A percentile compares a stretch with the other conserved stretches of the same genome.
These are phyloP conservation scores for Elaeis oleifera DNA, from an alignment of 202 grass and related monocot species.

Conservation along the genomic window DNA sequence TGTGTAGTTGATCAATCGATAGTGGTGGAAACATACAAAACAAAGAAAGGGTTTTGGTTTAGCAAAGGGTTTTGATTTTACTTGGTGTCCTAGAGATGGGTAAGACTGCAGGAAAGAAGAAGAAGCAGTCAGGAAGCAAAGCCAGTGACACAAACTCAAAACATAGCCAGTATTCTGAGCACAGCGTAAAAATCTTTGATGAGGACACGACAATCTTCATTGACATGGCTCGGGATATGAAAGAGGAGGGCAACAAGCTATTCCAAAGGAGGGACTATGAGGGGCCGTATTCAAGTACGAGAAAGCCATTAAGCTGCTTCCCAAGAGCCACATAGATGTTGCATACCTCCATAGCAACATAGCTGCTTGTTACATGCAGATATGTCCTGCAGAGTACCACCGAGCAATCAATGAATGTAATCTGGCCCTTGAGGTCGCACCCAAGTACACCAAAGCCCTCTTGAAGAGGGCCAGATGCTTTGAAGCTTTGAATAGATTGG, in stretches of 20 bases:
- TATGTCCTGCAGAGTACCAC: slow-evolving; percentile 51
- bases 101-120: slow-evolving; percentile 54
- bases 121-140: slow-evolving; percentile 30
- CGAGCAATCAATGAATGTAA: slow-evolving; percentile 65
- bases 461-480: slow-evolving; percentile 77
- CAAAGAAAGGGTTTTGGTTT: no score
- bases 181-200: slow-evolving; percentile 31
- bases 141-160: slow-evolving; percentile 35
- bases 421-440: slow-evolving; percentile 47
- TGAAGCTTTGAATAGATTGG: slow-evolving; percentile 56
- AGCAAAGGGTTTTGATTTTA: neutral
- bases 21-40: no score
- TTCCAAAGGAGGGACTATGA: slow-evolving; percentile 74
- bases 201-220: slow-evolving; percentile 32
- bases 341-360: slow-evolving; percentile 64
- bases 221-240: slow-evolving; percentile 41
- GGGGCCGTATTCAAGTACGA: slow-evolving; percentile 56
- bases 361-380: slow-evolving; percentile 85
- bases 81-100: slow-evolving; percentile 36
- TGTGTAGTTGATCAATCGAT: no score
- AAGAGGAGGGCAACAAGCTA: slow-evolving; percentile 63
- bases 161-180: slow-evolving; percentile 30
- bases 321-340: slow-evolving; percentile 47
- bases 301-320: slow-evolving; percentile 62
- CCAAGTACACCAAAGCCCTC: slow-evolving; percentile 64